These are phyloP conservation scores for Colletotrichum filicis DNA, from an alignment of 2,329 filamentous ascomycete genomes.

Conservation along the genomic window DNA sequence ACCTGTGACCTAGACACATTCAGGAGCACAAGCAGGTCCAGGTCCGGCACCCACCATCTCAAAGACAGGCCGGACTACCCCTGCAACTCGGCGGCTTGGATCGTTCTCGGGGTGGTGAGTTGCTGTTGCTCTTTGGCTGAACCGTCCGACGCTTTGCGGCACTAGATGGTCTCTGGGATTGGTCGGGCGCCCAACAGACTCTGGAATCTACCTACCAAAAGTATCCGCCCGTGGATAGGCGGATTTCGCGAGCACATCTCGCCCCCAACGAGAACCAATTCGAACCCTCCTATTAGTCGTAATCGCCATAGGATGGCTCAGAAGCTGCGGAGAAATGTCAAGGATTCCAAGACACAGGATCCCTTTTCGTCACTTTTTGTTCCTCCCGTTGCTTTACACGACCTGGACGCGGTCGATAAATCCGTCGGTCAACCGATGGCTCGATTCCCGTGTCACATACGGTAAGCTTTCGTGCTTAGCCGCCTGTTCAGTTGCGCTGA, in stretches of 20 bases:
- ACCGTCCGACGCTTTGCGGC: conserved; percentile 8
- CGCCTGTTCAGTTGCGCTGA: conserved; percentile 18
- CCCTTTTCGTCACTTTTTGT: background rate
- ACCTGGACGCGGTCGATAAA: background rate
- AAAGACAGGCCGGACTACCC: conserved; percentile 21
- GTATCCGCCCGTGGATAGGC: conserved; percentile 6
- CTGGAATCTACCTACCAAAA: conserved; percentile 1
- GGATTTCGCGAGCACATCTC: conserved; percentile 13
- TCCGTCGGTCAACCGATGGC: conserved; percentile 8
- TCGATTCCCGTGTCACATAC: conserved; percentile 18
- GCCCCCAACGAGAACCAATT: conserved; percentile 17
- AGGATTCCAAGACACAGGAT: background rate
- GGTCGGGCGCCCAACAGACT: conserved; percentile 20
- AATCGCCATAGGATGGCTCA: background rate
- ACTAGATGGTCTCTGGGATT: conserved; percentile 10
- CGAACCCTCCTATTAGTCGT: conserved; percentile 7
- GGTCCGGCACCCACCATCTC: conserved; percentile 8
- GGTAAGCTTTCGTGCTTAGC: background rate
- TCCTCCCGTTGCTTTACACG: background rate
- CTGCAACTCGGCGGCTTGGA: conserved; percentile 23
- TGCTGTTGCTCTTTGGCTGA: conserved; percentile 21
- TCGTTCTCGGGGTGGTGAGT: conserved; percentile 14
- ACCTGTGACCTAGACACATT: background rate
- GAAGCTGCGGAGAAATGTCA: conserved; percentile 14
- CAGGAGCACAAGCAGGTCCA: conserved; percentile 17